phyloP scores from a whole-genome alignment of 306 rosid genomes.

The Prosopis cineraria region DNA sequence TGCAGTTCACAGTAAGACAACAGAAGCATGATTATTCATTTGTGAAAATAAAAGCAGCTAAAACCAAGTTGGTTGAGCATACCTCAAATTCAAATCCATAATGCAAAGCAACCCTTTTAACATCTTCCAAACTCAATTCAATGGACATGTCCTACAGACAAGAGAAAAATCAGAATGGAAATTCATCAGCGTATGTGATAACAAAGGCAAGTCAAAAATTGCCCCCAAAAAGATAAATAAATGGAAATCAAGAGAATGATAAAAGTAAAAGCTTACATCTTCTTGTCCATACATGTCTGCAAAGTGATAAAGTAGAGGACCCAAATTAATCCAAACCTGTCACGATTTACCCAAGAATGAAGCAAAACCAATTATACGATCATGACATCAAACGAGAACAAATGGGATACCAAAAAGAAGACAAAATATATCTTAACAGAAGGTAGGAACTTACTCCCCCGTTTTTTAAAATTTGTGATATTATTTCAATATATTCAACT shows the following conservation, averaged over 20 bases:
- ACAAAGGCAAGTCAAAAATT: neutral
- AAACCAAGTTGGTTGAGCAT: conserved; percentile 34
- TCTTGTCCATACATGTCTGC: conserved; percentile 91
- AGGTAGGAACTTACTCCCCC: conserved; percentile 82
- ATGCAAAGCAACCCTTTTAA: conserved; percentile 74
- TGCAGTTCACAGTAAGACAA: conserved; percentile 42
- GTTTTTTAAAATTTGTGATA: conserved; percentile 80
- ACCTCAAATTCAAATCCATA: conserved; percentile 88
- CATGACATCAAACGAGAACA: neutral
- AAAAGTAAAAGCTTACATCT: conserved; percentile 55
- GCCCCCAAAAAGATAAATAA: neutral
- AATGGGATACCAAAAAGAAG: neutral
- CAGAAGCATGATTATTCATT: conserved; percentile 28
- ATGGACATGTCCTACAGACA: conserved; percentile 80
- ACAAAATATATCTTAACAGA: neutral
- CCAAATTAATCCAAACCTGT: conserved; percentile 98
- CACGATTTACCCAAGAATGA: conserved; percentile 38
- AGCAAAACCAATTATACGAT: conserved; percentile 6
- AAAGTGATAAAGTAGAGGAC: conserved; percentile 94
- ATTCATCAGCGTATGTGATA: neutral
- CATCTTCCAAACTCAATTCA: conserved; percentile 96
- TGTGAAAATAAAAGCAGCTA: neutral
- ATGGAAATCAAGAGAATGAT: neutral
- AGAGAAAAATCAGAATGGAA: conserved; percentile 26
- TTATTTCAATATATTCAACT: conserved; percentile 86